Percentiles rank a stretch among this genome's conserved stretches.
phyloP scores from a whole-genome alignment of 495 filamentous ascomycete genomes.

The Annulohypoxylon moriforme region DNA sequence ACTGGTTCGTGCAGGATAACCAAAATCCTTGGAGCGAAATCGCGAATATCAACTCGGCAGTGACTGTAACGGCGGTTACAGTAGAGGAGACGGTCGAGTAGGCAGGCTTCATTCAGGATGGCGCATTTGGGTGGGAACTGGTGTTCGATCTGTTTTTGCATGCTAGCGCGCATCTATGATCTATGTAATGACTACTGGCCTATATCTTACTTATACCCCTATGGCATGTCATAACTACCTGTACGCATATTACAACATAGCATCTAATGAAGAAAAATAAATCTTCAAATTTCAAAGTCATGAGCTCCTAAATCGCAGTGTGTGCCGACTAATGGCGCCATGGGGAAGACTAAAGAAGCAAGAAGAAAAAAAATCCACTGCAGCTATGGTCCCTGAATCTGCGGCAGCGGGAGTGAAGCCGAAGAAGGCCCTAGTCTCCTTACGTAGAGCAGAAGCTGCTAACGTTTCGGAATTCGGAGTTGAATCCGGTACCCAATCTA shows the following conservation, averaged over 20 bases:
- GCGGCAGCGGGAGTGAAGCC: constrained; percentile 17
- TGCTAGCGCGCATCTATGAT: constrained; percentile 24
- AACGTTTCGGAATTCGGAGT: constrained; percentile 29
- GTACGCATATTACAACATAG: background rate
- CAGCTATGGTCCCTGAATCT: background rate
- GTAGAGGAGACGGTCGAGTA: constrained; percentile 31
- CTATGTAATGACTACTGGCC: constrained; percentile 24
- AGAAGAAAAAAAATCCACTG: background rate
- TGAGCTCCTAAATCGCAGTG: background rate
- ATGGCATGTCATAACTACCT: constrained; percentile 11
- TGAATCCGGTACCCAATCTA: constrained; percentile 17
- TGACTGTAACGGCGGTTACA: constrained; percentile 42
- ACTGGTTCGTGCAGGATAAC: constrained; percentile 41
- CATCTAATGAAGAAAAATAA: constrained; percentile 1
- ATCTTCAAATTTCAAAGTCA: background rate
- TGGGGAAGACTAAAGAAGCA: background rate
- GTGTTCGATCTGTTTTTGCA: constrained; percentile 18
- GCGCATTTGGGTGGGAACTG: constrained; percentile 18
- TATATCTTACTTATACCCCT: constrained; percentile 31
- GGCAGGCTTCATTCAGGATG: constrained; percentile 9
- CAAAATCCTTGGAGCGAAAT: constrained; percentile 47
- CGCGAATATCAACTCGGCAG: constrained; percentile 41
- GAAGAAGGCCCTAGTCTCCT: constrained; percentile 25
- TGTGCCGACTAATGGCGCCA: background rate
- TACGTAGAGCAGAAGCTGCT: constrained; percentile 10